Conservation (phyloP, 2,329 filamentous ascomycete species). For the Paramyrothecium sp. region DNA sequence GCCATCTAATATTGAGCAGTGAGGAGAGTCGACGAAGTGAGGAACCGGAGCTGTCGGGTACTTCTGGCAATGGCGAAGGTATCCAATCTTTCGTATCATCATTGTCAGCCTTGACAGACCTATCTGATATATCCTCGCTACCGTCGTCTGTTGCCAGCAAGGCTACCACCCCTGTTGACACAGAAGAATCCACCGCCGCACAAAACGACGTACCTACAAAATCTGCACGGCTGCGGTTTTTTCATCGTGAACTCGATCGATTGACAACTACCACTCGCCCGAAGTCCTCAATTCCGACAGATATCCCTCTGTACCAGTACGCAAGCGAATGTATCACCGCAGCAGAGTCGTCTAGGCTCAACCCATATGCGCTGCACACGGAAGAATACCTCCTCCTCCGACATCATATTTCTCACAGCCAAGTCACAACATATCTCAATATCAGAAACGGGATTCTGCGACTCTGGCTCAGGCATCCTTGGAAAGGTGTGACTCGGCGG, state of each 20-base stretch:
- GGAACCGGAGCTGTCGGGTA: slow-evolving; percentile 11
- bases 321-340: slow-evolving; percentile 89
- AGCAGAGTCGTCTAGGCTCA: slow-evolving; percentile 84
- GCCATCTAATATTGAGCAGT: slow-evolving; percentile 11
- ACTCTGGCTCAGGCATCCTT: slow-evolving; percentile 84
- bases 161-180: slow-evolving; percentile 59
- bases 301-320: slow-evolving; percentile 72
- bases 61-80: slow-evolving; percentile 12
- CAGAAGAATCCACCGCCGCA: slow-evolving; percentile 21
- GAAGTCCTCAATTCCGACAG: slow-evolving; percentile 79
- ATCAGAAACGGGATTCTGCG: slow-evolving; percentile 92
- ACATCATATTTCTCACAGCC: slow-evolving; percentile 78
- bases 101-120: slow-evolving; percentile 50
- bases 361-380: slow-evolving; percentile 82
- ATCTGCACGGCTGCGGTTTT: slow-evolving; percentile 18
- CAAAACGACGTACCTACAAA: slow-evolving; percentile 12
- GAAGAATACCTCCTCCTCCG: slow-evolving; percentile 81
- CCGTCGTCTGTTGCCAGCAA: slow-evolving; percentile 60
- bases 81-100: slow-evolving; percentile 50
- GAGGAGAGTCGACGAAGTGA: slow-evolving; percentile 16
- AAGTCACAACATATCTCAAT: slow-evolving; percentile 94
- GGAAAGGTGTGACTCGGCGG: slow-evolving; percentile 75
- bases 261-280: slow-evolving; percentile 61
- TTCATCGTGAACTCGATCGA: slow-evolving; percentile 29
- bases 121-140: slow-evolving; percentile 54